Conservation (phyloP, 192 early-diverging fungal genomes). For the Rhizoclosmatium globosum region DNA sequence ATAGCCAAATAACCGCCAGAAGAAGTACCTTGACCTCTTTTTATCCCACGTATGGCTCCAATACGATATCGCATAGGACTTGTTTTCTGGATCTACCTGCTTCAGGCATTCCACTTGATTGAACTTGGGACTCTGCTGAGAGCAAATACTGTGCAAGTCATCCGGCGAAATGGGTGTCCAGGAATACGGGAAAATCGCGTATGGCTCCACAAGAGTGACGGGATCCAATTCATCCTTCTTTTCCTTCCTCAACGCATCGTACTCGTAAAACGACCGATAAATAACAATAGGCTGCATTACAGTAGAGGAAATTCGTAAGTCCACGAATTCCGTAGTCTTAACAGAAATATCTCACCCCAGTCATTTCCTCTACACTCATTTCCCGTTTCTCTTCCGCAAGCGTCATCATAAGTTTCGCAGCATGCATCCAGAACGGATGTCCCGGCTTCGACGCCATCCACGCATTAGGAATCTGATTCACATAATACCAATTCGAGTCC, state of each 20-base stretch:
- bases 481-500: not conserved
- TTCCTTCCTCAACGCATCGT: not conserved
- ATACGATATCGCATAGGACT: slow-evolving; percentile 22
- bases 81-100: slow-evolving; percentile 12
- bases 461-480: slow-evolving; percentile 50
- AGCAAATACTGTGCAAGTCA: not conserved
- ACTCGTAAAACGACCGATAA: slow-evolving; percentile 4
- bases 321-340: not conserved
- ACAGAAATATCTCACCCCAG: slow-evolving; percentile 32
- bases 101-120: not conserved
- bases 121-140: not conserved
- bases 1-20: not conserved
- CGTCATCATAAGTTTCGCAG: slow-evolving; percentile 33
- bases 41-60: slow-evolving; percentile 23
- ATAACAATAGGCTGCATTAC: slow-evolving; percentile 7
- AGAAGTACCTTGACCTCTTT: not conserved
- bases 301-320: not conserved
- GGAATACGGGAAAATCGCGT: slow-evolving; percentile 24
- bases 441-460: slow-evolving; percentile 50
- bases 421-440: slow-evolving; percentile 51
- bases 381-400: slow-evolving; percentile 10
- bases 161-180: not conserved
- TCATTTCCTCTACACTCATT: slow-evolving; percentile 28
- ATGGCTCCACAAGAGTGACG: slow-evolving; percentile 6
- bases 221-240: not conserved